Evolutionary conservation across 2,329 filamentous ascomycete genomes (phyloP).

Genomic region (Phialophora expanda): DNA sequence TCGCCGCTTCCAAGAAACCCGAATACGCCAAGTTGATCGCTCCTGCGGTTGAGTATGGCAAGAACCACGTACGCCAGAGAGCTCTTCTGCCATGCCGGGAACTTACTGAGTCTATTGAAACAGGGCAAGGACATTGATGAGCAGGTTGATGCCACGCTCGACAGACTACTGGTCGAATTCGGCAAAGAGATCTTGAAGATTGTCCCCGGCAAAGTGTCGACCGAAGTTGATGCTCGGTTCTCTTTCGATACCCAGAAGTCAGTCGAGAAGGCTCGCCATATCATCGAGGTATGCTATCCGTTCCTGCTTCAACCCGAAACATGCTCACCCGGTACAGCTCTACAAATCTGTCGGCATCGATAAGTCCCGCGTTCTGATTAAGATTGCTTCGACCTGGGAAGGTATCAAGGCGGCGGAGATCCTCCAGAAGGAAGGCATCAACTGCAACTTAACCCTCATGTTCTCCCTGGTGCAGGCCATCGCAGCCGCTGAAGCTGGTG

Average conservation of each 20-base stretch:
- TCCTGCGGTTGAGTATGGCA: constrained; percentile 81
- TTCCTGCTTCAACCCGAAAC: not conserved
- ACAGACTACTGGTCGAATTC: constrained; percentile 95
- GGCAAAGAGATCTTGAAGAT: constrained; percentile 97
- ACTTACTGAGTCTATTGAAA: constrained; percentile 18
- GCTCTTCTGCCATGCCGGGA: not conserved
- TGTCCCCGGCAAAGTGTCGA: constrained; percentile 97
- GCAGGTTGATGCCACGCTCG: constrained; percentile 87
- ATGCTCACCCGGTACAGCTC: constrained; percentile 62
- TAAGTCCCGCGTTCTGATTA: constrained; percentile 96
- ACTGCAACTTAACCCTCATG: constrained; percentile 99
- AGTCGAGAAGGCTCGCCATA: constrained; percentile 93
- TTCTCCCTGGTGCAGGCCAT: constrained; percentile 96
- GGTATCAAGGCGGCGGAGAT: constrained; percentile 98
- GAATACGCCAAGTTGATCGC: constrained; percentile 95
- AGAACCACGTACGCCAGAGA: constrained; percentile 65
- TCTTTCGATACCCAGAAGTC: constrained; percentile 94
- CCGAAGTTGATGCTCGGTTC: constrained; percentile 94
- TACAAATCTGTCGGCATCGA: constrained; percentile 90
- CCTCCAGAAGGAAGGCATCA: constrained; percentile 92
- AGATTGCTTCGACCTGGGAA: constrained; percentile 99
- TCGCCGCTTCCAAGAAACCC: constrained; percentile 96
- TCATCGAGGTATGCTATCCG: constrained; percentile 76
- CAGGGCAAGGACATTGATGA: constrained; percentile 69
- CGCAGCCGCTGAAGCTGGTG: constrained; percentile 89